phyloP scores from a whole-genome alignment of 768 basidiomycete genomes.

The Coprinopsis marcescibilis region DNA sequence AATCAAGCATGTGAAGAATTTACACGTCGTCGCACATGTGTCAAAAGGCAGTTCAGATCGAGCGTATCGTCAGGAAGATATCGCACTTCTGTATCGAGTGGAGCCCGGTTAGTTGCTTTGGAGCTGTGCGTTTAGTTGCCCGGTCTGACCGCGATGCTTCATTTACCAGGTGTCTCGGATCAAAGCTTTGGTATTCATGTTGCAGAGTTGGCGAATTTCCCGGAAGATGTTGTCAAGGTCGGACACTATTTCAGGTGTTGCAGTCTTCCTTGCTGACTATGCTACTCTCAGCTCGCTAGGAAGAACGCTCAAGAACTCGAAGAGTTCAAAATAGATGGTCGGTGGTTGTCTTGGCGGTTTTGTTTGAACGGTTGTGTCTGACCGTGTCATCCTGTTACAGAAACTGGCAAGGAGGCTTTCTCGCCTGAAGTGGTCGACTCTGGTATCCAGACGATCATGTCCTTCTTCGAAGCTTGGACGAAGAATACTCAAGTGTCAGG shows the following conservation, averaged over 20 bases:
- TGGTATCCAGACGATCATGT: conserved; percentile 76
- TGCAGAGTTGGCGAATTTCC: conserved; percentile 95
- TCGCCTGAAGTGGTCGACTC: conserved; percentile 61
- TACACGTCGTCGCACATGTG: conserved; percentile 95
- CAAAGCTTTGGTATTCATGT: conserved; percentile 99
- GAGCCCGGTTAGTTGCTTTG: conserved; percentile 60
- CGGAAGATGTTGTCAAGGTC: conserved; percentile 84
- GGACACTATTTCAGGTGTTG: neutral
- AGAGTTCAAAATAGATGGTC: conserved; percentile 17
- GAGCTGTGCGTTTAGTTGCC: conserved; percentile 5
- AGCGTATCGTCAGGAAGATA: conserved; percentile 52
- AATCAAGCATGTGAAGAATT: conserved; percentile 81
- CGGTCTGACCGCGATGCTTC: conserved; percentile 4
- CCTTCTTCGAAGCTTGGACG: conserved; percentile 65
- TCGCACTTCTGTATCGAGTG: conserved; percentile 92
- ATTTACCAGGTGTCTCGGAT: conserved; percentile 73
- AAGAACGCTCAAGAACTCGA: conserved; percentile 24
- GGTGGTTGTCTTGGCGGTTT: neutral
- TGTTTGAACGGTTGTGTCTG: neutral
- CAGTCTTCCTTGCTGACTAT: neutral
- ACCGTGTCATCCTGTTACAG: conserved; percentile 34
- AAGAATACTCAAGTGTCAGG: no score
- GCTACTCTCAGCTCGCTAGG: conserved; percentile 53
- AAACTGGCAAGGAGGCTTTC: conserved; percentile 32
- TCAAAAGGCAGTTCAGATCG: conserved; percentile 67